Conservation (phyloP, 306 rosid species). For the Dalbergia cultrata region DNA sequence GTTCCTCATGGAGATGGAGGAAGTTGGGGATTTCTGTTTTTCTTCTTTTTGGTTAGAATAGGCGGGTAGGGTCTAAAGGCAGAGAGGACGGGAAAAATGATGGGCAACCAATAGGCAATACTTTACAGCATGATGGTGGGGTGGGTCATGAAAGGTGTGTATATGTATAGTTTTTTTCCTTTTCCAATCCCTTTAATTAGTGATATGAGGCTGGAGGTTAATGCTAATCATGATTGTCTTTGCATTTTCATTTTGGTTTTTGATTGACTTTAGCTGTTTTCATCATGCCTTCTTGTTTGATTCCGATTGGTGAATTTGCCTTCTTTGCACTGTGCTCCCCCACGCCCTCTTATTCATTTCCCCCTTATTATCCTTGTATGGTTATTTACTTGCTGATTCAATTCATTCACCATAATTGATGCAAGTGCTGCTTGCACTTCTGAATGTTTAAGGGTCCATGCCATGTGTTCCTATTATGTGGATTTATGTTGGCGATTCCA, state of each 20-base stretch:
- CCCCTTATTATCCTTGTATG: not conserved
- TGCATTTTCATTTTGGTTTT: conserved; percentile 50
- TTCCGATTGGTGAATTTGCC: conserved; percentile 29
- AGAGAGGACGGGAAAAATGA: conserved; percentile 47
- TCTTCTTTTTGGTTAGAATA: conserved; percentile 48
- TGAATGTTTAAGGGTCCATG: conserved; percentile 9
- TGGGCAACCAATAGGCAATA: conserved; percentile 59
- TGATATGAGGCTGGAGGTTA: conserved; percentile 66
- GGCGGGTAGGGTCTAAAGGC: conserved; percentile 54
- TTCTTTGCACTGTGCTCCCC: conserved; percentile 39
- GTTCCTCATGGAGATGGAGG: conserved; percentile 47
- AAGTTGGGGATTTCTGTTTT: conserved; percentile 59
- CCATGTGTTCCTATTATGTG: conserved; percentile 1
- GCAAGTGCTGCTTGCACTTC: conserved; percentile 35
- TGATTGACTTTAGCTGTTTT: conserved; percentile 39
- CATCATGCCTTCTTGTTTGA: conserved; percentile 42
- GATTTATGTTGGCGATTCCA: conserved; percentile 22
- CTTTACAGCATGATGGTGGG: conserved; percentile 69
- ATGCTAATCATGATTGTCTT: conserved; percentile 75
- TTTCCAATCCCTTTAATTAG: conserved; percentile 58
- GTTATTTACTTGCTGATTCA: conserved; percentile 35
- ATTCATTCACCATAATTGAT: conserved; percentile 24
- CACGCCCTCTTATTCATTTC: conserved; percentile 29
- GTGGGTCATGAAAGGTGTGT: conserved; percentile 81
- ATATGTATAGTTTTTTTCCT: conserved; percentile 64